phyloP scores from a whole-genome alignment of 2,329 filamentous ascomycete species.

The Rosellinia necatrix region DNA sequence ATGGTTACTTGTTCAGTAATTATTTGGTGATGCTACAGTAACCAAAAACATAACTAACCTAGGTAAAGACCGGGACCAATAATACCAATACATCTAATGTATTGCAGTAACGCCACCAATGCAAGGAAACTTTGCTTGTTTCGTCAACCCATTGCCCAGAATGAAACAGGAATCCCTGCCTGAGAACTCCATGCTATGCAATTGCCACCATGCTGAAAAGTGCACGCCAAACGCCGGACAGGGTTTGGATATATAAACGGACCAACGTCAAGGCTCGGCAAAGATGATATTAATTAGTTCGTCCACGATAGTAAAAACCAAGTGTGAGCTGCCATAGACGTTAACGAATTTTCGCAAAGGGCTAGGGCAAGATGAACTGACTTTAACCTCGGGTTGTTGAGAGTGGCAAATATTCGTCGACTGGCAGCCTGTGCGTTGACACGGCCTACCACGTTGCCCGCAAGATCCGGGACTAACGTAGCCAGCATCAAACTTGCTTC shows the following conservation, averaged over 20 bases:
- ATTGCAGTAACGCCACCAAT: conserved; percentile 24
- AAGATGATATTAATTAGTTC: conserved; percentile 71
- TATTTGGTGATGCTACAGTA: no score
- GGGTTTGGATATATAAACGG: neutral
- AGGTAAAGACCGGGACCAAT: no score
- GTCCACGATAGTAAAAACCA: conserved; percentile 73
- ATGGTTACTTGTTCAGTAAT: conserved; percentile 10
- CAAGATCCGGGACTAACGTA: conserved; percentile 87
- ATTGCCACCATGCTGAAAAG: conserved; percentile 15
- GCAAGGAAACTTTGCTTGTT: conserved; percentile 8
- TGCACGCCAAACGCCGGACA: neutral
- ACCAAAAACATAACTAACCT: no score
- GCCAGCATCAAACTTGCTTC: conserved; percentile 90
- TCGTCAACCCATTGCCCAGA: conserved; percentile 1
- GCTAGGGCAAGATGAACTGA: conserved; percentile 51
- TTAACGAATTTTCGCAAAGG: conserved; percentile 19
- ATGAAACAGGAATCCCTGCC: neutral
- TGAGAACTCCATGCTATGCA: conserved; percentile 32
- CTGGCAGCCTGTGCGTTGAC: conserved; percentile 90
- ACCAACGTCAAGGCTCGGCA: conserved; percentile 43
- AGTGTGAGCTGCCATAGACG: conserved; percentile 60
- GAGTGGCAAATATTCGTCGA: conserved; percentile 82
- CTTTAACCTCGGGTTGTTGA: conserved; percentile 93
- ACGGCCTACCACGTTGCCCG: conserved; percentile 89
- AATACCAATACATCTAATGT: no score